phyloP scores from a whole-genome alignment of 2,329 filamentous ascomycete species.

The Penicillium sp. region DNA sequence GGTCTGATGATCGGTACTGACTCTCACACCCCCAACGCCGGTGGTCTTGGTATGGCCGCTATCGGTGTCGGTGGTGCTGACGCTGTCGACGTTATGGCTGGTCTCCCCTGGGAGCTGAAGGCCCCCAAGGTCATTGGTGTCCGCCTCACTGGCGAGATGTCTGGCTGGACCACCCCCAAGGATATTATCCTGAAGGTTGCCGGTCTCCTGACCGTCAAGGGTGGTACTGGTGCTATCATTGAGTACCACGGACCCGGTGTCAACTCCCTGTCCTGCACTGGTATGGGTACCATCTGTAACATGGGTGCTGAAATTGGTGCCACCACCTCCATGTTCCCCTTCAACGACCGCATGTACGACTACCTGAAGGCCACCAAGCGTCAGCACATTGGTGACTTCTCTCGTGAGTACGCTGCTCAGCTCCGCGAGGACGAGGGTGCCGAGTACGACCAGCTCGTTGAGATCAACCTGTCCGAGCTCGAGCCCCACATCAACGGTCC shows the following conservation, averaged over 20 bases:
- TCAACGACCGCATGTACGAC: conserved; percentile 76
- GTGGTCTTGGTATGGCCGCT: conserved; percentile 91
- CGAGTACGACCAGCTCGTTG: conserved; percentile 87
- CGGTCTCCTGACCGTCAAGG: conserved; percentile 85
- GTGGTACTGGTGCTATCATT: conserved; percentile 91
- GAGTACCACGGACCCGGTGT: conserved; percentile 93
- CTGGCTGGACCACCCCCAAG: conserved; percentile 91
- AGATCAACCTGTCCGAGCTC: conserved; percentile 83
- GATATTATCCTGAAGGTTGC: conserved; percentile 91
- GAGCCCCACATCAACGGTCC: conserved; percentile 98
- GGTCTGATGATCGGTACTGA: conserved; percentile 97
- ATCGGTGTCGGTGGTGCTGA: conserved; percentile 98
- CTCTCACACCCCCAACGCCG: conserved; percentile 93
- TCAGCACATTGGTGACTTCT: conserved; percentile 67
- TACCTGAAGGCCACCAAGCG: conserved; percentile 87
- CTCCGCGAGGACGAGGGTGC: conserved; percentile 78
- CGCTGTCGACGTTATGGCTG: conserved; percentile 93
- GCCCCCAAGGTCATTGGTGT: conserved; percentile 70
- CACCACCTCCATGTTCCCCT: conserved; percentile 95
- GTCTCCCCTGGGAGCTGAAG: conserved; percentile 96
- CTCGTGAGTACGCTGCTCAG: conserved; percentile 58
- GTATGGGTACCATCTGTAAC: conserved; percentile 89
- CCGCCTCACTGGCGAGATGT: conserved; percentile 65
- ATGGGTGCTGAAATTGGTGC: conserved; percentile 90
- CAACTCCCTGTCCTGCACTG: conserved; percentile 83